A percentile compares a stretch with the other conserved stretches of the same genome.
phyloP scores from a whole-genome alignment of 768 basidiomycete genomes.

The Kwoniella pini region DNA sequence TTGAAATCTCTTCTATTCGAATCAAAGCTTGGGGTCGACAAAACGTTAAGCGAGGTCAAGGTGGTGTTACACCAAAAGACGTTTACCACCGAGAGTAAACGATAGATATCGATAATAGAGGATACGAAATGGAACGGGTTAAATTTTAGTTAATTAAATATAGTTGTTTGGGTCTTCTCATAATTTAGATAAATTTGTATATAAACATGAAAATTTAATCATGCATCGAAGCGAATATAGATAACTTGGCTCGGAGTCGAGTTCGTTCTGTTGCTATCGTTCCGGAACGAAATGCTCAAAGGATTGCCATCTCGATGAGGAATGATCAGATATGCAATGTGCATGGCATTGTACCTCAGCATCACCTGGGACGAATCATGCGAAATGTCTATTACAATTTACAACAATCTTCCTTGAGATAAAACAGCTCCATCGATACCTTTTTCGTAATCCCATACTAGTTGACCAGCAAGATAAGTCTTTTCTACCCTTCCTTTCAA shows the following conservation, averaged over 20 bases:
- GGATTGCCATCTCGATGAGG: too few relatives aligned
- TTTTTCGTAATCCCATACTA: constrained; percentile 60
- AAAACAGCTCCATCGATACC: constrained; percentile 1
- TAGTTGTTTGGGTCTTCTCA: constrained; percentile 5
- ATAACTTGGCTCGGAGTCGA: too few relatives aligned
- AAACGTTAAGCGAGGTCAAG: constrained; percentile 73
- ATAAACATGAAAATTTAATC: constrained; percentile 1
- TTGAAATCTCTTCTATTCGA: constrained; percentile 94
- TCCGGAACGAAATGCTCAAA: too few relatives aligned
- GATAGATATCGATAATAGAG: too few relatives aligned
- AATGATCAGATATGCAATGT: too few relatives aligned
- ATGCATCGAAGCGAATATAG: constrained; percentile 2
- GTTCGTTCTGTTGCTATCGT: too few relatives aligned
- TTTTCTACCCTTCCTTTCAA: constrained; percentile 72
- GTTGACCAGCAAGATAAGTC: constrained; percentile 74
- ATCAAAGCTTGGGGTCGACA: constrained; percentile 79
- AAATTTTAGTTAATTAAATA: neutral
- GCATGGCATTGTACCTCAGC: too few relatives aligned
- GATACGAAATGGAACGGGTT: neutral
- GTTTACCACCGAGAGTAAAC: constrained; percentile 62
- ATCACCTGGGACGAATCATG: too few relatives aligned
- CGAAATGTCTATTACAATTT: too few relatives aligned
- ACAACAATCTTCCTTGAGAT: constrained; percentile 2
- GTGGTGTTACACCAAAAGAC: constrained; percentile 72
- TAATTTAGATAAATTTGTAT: constrained; percentile 8